A percentile compares a stretch with the other conserved stretches of the same genome.
Conservation (phyloP, 2,329 filamentous ascomycete genomes). For the Epichloe gansuensis region DNA sequence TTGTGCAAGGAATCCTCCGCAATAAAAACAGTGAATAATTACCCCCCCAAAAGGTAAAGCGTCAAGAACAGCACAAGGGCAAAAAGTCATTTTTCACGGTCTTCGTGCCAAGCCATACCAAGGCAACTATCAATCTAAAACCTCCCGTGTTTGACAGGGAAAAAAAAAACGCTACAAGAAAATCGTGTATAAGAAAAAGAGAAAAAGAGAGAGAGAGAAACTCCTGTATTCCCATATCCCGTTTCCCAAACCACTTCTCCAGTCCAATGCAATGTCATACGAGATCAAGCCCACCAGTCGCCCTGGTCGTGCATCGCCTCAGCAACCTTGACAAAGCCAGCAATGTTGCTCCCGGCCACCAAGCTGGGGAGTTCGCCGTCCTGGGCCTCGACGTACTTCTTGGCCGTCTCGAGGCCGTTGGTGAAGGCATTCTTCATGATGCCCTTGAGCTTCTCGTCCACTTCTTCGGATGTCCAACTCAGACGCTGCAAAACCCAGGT, state of each 20-base stretch:
- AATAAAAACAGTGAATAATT: too few relatives aligned
- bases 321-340: constrained; percentile 92
- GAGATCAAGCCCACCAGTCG: constrained; percentile 58
- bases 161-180: too few relatives aligned
- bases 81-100: too few relatives aligned
- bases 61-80: too few relatives aligned
- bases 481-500: constrained; percentile 41
- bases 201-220: background rate
- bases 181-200: background rate
- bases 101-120: background rate
- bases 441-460: constrained; percentile 76
- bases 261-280: background rate
- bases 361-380: constrained; percentile 81
- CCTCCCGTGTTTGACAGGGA: too few relatives aligned
- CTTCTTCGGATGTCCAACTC: constrained; percentile 77
- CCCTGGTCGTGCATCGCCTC: constrained; percentile 92
- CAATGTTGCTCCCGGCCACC: constrained; percentile 92
- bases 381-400: constrained; percentile 67
- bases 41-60: too few relatives aligned
- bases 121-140: background rate
- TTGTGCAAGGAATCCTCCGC: too few relatives aligned
- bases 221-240: background rate
- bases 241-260: too few relatives aligned
- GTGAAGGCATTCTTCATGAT: constrained; percentile 95
- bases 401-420: constrained; percentile 76